phyloP scores from a whole-genome alignment of 2,329 filamentous ascomycete species.

The Colletotrichum cereale region DNA sequence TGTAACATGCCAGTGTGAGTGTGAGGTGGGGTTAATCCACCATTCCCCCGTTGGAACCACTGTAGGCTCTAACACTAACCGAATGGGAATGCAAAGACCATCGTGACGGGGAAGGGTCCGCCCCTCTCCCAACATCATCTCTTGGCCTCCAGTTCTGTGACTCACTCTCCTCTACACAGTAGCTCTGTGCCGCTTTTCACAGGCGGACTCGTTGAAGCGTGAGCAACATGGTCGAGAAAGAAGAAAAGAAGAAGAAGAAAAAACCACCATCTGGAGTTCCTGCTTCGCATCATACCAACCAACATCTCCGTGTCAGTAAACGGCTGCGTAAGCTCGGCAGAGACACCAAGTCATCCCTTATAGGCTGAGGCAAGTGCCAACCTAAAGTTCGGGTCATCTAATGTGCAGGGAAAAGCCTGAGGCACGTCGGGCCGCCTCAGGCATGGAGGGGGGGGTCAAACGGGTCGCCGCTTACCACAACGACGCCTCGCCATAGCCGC shows the following conservation, averaged over 20 bases:
- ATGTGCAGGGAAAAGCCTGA: conserved; percentile 10
- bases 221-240: neutral
- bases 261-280: neutral
- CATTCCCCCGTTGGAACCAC: conserved; percentile 24
- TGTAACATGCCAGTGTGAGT: conserved; percentile 8
- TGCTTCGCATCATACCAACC: neutral
- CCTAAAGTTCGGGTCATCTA: conserved; percentile 34
- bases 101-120: conserved; percentile 31
- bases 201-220: neutral
- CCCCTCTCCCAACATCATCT: conserved; percentile 34
- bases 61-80: conserved; percentile 18
- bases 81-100: conserved; percentile 16
- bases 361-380: conserved; percentile 30
- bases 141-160: conserved; percentile 4
- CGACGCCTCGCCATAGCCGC: neutral
- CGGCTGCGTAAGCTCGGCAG: conserved; percentile 14
- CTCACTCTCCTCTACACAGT: neutral
- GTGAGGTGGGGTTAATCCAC: conserved; percentile 17
- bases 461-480: neutral
- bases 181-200: neutral
- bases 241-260: neutral
- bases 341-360: conserved; percentile 16
- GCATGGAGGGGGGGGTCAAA: neutral
- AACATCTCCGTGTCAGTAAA: neutral
- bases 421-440: conserved; percentile 20